These are phyloP conservation scores for Neocatenulostroma microsporum DNA, from an alignment of 2,329 filamentous ascomycete genomes.

Conservation along the genomic window DNA sequence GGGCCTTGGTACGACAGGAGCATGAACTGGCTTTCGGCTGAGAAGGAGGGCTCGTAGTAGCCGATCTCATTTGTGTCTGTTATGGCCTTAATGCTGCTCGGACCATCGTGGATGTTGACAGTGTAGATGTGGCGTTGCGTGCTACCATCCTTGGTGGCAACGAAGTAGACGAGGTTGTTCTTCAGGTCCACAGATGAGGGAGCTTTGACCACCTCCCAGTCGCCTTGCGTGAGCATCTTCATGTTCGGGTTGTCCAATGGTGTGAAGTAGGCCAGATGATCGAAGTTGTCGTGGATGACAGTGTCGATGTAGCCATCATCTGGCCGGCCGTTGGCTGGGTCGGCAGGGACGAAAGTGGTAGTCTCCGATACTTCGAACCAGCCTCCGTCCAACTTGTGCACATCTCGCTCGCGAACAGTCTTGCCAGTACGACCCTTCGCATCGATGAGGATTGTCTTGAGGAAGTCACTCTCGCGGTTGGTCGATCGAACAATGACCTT, in stretches of 20 bases:
- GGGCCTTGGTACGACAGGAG: conserved; percentile 81
- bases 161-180: conserved; percentile 84
- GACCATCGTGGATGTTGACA: conserved; percentile 71
- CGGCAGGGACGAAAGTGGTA: conserved; percentile 78
- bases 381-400: conserved; percentile 80
- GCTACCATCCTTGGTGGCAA: conserved; percentile 76
- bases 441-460: conserved; percentile 81
- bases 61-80: conserved; percentile 66
- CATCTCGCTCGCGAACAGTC: conserved; percentile 69
- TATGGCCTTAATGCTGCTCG: conserved; percentile 55
- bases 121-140: conserved; percentile 89
- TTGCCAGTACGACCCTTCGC: conserved; percentile 64
- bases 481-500: conserved; percentile 85
- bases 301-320: conserved; percentile 91
- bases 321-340: conserved; percentile 59
- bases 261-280: conserved; percentile 89
- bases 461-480: conserved; percentile 86
- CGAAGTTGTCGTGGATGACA: conserved; percentile 74
- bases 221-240: conserved; percentile 73
- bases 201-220: conserved; percentile 85
- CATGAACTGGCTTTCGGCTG: conserved; percentile 69
- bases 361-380: conserved; percentile 94
- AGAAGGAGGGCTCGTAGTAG: conserved; percentile 80
- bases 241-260: conserved; percentile 79
- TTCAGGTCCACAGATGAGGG: conserved; percentile 77